Evolutionary conservation across 805 yeast genomes (phyloP).

Genomic region (Candida bentonensis): DNA sequence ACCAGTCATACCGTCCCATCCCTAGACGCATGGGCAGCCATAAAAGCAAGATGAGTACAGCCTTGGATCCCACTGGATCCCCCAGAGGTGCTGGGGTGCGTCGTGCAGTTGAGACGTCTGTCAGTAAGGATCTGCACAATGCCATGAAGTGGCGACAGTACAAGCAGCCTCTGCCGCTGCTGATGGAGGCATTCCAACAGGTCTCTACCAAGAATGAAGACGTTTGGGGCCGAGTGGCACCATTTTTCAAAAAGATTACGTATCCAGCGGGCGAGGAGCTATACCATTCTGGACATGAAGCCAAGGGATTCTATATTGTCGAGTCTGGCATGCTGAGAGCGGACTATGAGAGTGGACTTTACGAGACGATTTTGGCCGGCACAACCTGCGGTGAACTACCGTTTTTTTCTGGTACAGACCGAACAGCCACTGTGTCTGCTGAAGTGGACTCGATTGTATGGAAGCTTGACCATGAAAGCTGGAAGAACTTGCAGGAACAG

Average conservation of each 20-base stretch:
- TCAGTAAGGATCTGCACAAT: slow-evolving; percentile 17
- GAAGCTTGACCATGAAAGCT: slow-evolving; percentile 38
- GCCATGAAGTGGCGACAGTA: slow-evolving; percentile 21
- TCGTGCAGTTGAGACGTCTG: slow-evolving; percentile 21
- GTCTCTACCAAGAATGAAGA: slow-evolving; percentile 33
- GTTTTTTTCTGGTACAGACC: slow-evolving; percentile 23
- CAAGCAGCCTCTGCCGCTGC: slow-evolving; percentile 46
- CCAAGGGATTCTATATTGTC: slow-evolving; percentile 45
- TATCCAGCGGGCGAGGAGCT: slow-evolving; percentile 32
- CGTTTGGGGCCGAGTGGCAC: slow-evolving; percentile 54
- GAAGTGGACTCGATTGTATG: slow-evolving; percentile 56
- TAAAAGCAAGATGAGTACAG: background rate
- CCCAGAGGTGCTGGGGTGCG: slow-evolving; percentile 17
- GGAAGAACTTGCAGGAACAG: slow-evolving; percentile 24
- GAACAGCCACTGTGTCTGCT: slow-evolving; percentile 37
- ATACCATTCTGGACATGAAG: slow-evolving; percentile 30
- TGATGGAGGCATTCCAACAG: slow-evolving; percentile 53
- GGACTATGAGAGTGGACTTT: slow-evolving; percentile 32
- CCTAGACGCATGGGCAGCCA: background rate
- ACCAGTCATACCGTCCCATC: background rate
- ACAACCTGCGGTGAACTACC: slow-evolving; percentile 61
- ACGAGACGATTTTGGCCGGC: slow-evolving; percentile 47
- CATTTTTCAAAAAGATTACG: slow-evolving; percentile 37
- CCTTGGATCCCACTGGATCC: slow-evolving; percentile 8
- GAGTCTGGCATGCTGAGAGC: slow-evolving; percentile 42